Evolutionary conservation across 805 yeast species (phyloP), one percentile per base, ranked within the genome.

Genomic region (Wickerhamiella occidentalis): DNA sequence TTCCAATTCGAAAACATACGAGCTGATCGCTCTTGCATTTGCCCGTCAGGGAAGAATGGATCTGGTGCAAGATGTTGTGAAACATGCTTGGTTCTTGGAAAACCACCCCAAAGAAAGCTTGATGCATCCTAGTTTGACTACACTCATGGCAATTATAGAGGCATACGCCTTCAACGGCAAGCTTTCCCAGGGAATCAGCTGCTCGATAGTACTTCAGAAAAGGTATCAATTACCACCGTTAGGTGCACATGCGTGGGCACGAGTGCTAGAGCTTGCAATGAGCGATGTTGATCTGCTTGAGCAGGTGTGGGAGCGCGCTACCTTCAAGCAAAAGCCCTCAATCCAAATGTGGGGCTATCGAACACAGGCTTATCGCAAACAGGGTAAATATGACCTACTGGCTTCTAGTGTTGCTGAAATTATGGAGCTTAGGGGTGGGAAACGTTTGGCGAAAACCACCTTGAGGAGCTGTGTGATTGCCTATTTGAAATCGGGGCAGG

Each of bases 1-100:
- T 38, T 62, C 65, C 11, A 55, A 66, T 44, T 36, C 58, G 13
- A 18, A 38, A 6, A 45, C 70, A 0, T 64, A 58, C 50, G 67
- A 64, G 50, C 55, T 61, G 15, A 51, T 60, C 21, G 25, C 65
- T 23, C 55, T 63, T 8, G 60, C 64, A 18, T 52, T 58, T 30
- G 65, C 62, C 13, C 62, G 65, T 41, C 40, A 54, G 6, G 57
- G 59, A 13, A 53, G 55, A 28, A 45, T 64, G 22, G 58, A 30
- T 6, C 52, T 49, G 8, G 56, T 56, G 19, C 43, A 50, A 28
- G 46, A 53, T 22, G 52, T 64, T 12, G 36, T 63, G 12, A 40
- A 49, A n/a, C 53, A 53, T 23, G 50, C 61, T 6, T 66, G 69
- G 69, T 52, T 52, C 18, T 25, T 9, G 9, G 40, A 44, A 36